phyloP scores from a whole-genome alignment of 345 rosid species.

The Salix koriyanagi region DNA sequence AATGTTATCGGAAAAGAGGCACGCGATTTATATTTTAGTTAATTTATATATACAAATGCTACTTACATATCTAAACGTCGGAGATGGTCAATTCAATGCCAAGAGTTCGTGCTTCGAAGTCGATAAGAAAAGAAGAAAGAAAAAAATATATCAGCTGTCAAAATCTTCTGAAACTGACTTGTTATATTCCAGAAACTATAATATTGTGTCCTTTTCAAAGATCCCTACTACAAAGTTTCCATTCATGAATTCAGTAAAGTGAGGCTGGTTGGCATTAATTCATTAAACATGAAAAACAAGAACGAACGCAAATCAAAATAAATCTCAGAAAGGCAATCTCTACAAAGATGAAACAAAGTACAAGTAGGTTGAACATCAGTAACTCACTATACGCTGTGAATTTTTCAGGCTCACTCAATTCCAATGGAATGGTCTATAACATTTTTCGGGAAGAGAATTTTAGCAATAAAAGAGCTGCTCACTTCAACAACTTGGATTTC shows the following conservation, averaged over 20 bases:
- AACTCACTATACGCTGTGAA: conserved; percentile 66
- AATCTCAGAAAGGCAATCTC: neutral
- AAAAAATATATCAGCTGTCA: no score
- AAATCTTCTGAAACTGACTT: no score
- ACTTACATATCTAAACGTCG: no score
- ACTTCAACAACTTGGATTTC: conserved; percentile 74
- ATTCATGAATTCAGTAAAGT: conserved; percentile 6
- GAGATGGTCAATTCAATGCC: no score
- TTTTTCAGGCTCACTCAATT: conserved; percentile 70
- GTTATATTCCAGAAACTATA: no score
- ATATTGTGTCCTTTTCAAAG: no score
- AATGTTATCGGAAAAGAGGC: no score
- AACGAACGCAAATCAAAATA: neutral
- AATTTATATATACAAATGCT: no score
- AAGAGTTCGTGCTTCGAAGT: no score
- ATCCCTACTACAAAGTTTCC: conserved; percentile 51
- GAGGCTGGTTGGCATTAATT: neutral
- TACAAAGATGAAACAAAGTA: neutral
- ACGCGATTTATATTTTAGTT: no score
- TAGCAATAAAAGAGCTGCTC: conserved; percentile 41
- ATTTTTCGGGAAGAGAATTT: conserved; percentile 57
- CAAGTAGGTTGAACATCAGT: neutral
- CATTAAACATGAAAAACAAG: neutral
- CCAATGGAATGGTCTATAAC: conserved; percentile 44
- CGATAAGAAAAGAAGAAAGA: no score